A percentile compares a stretch with the other conserved stretches of the same genome.
These are phyloP conservation scores for Phytophthora colocasiae DNA, from an alignment of 352 stramenopile genomes.

Conservation along the genomic window DNA sequence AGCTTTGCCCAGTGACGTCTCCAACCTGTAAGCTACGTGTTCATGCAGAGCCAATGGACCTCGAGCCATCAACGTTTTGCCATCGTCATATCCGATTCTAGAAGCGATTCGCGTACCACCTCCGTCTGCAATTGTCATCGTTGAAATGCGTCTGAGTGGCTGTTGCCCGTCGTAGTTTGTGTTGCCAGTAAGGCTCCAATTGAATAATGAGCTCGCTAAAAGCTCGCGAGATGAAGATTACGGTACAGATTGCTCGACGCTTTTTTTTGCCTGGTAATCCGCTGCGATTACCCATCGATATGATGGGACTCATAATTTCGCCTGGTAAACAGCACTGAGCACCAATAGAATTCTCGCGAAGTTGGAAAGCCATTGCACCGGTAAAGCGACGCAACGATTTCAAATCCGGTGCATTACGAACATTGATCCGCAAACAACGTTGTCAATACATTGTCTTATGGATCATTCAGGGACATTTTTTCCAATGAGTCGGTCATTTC, in stretches of 20 bases:
- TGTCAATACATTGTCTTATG: too few species aligned
- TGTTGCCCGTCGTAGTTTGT: not conserved
- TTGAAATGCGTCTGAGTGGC: too few species aligned
- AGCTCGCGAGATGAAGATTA: not conserved
- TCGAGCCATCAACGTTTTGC: conserved; percentile 11
- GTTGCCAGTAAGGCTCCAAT: not conserved
- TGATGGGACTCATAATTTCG: conserved; percentile 3
- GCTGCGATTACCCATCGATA: not conserved
- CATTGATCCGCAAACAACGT: too few species aligned
- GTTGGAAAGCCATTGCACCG: not conserved
- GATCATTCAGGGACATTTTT: not conserved
- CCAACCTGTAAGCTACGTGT: conserved; percentile 8
- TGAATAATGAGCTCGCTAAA: not conserved
- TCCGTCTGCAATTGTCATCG: not conserved
- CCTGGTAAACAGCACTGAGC: conserved; percentile 1
- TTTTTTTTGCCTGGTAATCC: conserved; percentile 1
- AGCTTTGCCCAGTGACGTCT: conserved; percentile 25
- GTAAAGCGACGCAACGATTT: not conserved
- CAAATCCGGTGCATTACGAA: not conserved
- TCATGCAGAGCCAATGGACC: conserved; percentile 11
- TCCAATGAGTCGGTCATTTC: not conserved
- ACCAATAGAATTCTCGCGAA: not conserved
- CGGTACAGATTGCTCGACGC: conserved; percentile 1
- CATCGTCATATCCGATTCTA: conserved; percentile 8
- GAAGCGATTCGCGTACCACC: not conserved